phyloP scores from a whole-genome alignment of 257 asterid species.

The Solanum sejunctum region DNA sequence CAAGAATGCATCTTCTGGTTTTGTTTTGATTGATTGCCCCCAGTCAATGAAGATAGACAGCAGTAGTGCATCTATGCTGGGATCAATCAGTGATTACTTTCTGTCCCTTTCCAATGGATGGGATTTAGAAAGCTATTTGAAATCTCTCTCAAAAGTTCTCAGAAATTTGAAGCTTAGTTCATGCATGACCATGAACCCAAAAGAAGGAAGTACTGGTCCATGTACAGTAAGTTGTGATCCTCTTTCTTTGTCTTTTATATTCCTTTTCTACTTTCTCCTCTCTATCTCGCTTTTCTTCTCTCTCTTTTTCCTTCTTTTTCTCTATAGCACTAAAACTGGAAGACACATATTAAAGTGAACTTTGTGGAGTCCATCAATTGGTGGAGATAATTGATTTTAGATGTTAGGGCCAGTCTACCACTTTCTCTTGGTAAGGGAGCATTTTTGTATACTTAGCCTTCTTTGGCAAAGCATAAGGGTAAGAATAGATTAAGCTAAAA shows the following conservation, averaged over 20 bases:
- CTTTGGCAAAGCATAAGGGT: neutral
- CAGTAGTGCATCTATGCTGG: constrained; percentile 86
- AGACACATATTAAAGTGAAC: neutral
- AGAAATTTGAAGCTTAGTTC: constrained; percentile 70
- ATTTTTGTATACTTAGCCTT: neutral
- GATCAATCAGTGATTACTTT: constrained; percentile 95
- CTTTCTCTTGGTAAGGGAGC: neutral
- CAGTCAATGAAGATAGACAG: constrained; percentile 98
- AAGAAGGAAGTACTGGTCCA: constrained; percentile 86
- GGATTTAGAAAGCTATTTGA: constrained; percentile 89
- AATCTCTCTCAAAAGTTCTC: constrained; percentile 87
- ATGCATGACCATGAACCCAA: constrained; percentile 44
- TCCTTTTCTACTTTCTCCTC: neutral
- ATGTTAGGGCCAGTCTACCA: neutral
- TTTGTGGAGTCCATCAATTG: neutral
- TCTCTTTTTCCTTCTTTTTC: neutral
- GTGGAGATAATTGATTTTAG: neutral
- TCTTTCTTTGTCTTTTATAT: neutral
- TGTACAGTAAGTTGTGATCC: constrained; percentile 59
- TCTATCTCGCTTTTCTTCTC: neutral
- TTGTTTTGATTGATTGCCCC: constrained; percentile 89
- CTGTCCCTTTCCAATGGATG: constrained; percentile 96
- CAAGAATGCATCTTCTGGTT: constrained; percentile 65
- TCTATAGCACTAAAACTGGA: neutral
- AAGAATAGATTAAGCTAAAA: neutral